These are phyloP conservation scores for Tagetes erecta DNA, from an alignment of 129 eudicot species.

Conservation along the genomic window DNA sequence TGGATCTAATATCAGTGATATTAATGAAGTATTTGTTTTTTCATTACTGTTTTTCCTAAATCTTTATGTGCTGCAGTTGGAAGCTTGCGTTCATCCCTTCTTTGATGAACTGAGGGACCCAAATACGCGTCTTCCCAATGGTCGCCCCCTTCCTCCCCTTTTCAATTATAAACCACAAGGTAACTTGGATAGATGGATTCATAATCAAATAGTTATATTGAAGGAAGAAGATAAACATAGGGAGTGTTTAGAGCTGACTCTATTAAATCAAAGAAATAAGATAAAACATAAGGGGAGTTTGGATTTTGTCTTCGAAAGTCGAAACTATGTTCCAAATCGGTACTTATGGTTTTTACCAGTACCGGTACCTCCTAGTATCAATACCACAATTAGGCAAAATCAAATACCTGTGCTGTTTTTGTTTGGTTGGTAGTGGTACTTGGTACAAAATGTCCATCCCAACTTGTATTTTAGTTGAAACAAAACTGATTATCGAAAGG, in stretches of 20 bases:
- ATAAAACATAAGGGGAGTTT: background rate
- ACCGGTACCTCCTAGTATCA: too few species aligned
- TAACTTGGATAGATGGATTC: constrained; percentile 29
- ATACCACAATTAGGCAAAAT: too few species aligned
- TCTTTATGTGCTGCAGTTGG: constrained; percentile 56
- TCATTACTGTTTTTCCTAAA: background rate
- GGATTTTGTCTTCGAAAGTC: background rate
- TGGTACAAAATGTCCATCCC: background rate
- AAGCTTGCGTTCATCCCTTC: constrained; percentile 98
- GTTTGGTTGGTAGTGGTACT: too few species aligned
- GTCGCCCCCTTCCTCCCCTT: constrained; percentile 98
- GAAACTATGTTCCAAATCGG: too few species aligned
- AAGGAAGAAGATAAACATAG: constrained; percentile 4
- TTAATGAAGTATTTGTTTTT: background rate
- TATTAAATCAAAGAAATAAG: constrained; percentile 4
- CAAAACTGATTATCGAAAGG: background rate
- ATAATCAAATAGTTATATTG: background rate
- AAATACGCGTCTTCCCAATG: constrained; percentile 88
- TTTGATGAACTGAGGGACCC: constrained; percentile 96
- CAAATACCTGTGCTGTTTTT: too few species aligned
- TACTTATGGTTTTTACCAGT: too few species aligned
- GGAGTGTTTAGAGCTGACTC: background rate
- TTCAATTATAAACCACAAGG: constrained; percentile 87
- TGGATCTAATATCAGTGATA: background rate
- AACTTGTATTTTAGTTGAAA: background rate